Conservation (phyloP, 345 rosid genomes). For the Mercurialis annua region DNA sequence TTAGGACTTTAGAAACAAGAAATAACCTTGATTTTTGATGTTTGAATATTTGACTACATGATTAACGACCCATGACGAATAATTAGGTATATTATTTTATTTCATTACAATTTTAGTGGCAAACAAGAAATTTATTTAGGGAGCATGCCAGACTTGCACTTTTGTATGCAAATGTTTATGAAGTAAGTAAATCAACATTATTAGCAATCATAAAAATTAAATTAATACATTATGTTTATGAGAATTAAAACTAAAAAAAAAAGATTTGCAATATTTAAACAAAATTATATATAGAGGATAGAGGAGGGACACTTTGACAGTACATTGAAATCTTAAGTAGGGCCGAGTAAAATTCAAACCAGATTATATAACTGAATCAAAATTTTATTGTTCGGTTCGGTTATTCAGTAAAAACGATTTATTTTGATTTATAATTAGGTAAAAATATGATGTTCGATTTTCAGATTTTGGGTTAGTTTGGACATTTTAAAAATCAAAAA, state of each 20-base stretch:
- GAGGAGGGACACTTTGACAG: conserved; percentile 1
- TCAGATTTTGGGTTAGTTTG: no score
- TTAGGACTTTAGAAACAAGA: neutral
- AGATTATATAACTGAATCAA: no score
- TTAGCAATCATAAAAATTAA: no score
- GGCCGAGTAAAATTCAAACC: no score
- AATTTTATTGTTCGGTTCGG: no score
- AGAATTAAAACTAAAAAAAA: neutral
- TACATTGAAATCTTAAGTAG: neutral
- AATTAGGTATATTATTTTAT: neutral
- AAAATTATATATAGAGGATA: neutral
- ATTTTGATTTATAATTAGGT: no score
- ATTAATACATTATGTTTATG: no score
- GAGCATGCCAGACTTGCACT: neutral
- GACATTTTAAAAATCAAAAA: no score
- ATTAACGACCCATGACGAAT: conserved; percentile 11
- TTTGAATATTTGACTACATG: conserved; percentile 26
- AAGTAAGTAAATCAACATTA: neutral
- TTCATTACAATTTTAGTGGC: neutral
- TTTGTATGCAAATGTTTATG: neutral
- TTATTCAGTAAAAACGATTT: no score
- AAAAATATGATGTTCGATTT: no score
- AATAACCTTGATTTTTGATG: conserved; percentile 1
- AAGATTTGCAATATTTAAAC: neutral
- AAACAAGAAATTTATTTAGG: neutral